phyloP scores from a whole-genome alignment of 805 yeast genomes.

The Ogataea saltuana region DNA sequence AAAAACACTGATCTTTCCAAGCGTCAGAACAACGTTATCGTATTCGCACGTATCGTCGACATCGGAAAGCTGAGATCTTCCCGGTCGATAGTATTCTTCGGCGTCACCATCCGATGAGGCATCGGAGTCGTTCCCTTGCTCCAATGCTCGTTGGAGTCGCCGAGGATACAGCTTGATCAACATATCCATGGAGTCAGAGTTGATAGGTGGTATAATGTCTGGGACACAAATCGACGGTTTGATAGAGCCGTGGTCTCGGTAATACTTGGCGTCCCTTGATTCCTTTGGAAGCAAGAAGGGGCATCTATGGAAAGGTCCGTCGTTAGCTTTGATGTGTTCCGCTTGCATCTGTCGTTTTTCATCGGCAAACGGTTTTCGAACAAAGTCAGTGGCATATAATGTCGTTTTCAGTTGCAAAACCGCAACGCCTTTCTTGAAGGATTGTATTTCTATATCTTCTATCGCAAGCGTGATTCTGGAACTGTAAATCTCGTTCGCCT shows the following conservation, averaged over 20 bases:
- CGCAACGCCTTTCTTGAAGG: constrained; percentile 17
- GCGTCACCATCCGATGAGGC: constrained; percentile 4
- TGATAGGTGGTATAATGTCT: constrained; percentile 59
- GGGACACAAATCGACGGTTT: constrained; percentile 66
- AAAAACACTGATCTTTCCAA: constrained; percentile 51
- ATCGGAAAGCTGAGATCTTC: background rate
- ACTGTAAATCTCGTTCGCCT: constrained; percentile 66
- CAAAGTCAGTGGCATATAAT: constrained; percentile 57
- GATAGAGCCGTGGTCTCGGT: constrained; percentile 51
- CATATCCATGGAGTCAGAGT: constrained; percentile 46
- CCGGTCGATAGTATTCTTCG: background rate
- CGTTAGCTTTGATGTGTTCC: constrained; percentile 65
- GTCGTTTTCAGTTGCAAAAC: constrained; percentile 56
- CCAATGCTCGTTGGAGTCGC: constrained; percentile 20
- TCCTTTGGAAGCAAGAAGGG: constrained; percentile 66
- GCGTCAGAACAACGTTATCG: constrained; percentile 53
- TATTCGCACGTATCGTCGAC: constrained; percentile 44
- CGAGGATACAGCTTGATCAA: constrained; percentile 39
- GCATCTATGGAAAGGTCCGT: constrained; percentile 79
- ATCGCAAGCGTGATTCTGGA: constrained; percentile 51
- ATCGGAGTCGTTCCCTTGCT: constrained; percentile 10
- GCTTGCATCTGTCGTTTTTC: constrained; percentile 57
- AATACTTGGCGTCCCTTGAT: constrained; percentile 48
- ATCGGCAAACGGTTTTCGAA: constrained; percentile 49
- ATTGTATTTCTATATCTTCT: constrained; percentile 43